These are phyloP conservation scores for Tylopilus felleus DNA, from an alignment of 768 basidiomycete genomes.

Conservation along the genomic window DNA sequence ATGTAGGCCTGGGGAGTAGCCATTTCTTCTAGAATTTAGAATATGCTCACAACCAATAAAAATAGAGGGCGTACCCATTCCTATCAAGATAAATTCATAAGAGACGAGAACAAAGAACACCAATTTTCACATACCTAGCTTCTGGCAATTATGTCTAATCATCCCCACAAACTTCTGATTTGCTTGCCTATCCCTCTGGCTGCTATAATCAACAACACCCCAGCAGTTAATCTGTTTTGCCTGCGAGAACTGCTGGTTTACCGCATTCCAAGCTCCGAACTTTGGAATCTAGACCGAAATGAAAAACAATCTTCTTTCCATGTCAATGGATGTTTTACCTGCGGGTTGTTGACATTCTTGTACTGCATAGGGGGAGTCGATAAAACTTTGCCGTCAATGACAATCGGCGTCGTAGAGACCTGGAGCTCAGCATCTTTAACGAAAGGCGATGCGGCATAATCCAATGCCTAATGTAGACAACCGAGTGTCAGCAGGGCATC, in stretches of 20 bases:
- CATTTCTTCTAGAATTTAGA: conserved; percentile 13
- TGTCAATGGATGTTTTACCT: conserved; percentile 14
- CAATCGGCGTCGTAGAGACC: conserved; percentile 29
- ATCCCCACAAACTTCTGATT: conserved; percentile 27
- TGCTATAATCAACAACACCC: conserved; percentile 35
- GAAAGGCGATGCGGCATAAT: conserved; percentile 40
- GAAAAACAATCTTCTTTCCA: background rate
- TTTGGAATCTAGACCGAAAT: conserved; percentile 15
- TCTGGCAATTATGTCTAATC: conserved; percentile 26
- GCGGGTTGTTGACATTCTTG: background rate
- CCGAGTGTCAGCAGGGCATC: background rate
- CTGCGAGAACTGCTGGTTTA: conserved; percentile 26
- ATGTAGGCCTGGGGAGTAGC: conserved; percentile 15
- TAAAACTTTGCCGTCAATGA: conserved; percentile 37
- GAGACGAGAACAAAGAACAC: background rate
- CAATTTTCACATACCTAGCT: conserved; percentile 26
- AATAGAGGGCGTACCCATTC: conserved; percentile 21
- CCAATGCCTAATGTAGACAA: conserved; percentile 29
- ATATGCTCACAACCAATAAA: background rate
- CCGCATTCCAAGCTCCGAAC: conserved; percentile 39
- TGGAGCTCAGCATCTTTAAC: conserved; percentile 41
- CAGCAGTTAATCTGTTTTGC: conserved; percentile 30
- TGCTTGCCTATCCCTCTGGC: background rate
- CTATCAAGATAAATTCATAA: conserved; percentile 8
- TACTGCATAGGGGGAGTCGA: conserved; percentile 35